phyloP scores from a whole-genome alignment of 2,329 filamentous ascomycete species.

The Gyromitra esculenta region DNA sequence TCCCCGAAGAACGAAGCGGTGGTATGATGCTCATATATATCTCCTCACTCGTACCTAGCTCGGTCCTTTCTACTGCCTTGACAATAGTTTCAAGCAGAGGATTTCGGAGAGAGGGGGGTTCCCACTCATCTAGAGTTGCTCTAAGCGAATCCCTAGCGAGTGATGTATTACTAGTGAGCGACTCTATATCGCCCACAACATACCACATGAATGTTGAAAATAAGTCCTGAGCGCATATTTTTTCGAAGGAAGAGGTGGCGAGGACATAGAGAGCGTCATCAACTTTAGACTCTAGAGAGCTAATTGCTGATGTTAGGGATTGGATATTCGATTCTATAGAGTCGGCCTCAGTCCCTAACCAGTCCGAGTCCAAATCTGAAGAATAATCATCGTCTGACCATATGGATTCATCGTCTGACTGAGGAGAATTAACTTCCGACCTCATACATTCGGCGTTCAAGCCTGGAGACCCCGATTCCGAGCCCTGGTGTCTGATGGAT shows the following conservation, averaged over 20 bases:
- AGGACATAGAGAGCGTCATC: constrained; percentile 9
- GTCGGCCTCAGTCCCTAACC: neutral
- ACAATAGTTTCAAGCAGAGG: constrained; percentile 54
- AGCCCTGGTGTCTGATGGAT: too few species aligned
- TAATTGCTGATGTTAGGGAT: too few species aligned
- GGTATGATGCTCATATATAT: constrained; percentile 58
- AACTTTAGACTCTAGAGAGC: neutral
- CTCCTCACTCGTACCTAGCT: constrained; percentile 57
- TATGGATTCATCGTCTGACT: too few species aligned
- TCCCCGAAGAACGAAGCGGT: constrained; percentile 52
- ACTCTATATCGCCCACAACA: constrained; percentile 7
- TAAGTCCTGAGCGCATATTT: constrained; percentile 40
- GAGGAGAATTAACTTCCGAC: too few species aligned
- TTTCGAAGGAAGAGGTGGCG: constrained; percentile 13
- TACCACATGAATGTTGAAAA: constrained; percentile 48
- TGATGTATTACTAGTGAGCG: constrained; percentile 5
- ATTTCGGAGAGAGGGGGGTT: constrained; percentile 42
- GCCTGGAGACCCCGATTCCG: too few species aligned
- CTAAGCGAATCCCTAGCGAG: constrained; percentile 8
- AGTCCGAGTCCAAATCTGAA: too few species aligned
- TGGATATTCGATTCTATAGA: neutral
- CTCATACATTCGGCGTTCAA: too few species aligned
- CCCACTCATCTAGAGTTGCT: constrained; percentile 2
- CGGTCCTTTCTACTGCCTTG: constrained; percentile 56
- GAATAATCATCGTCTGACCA: too few species aligned